Evolutionary conservation across 768 basidiomycete species (phyloP).

Genomic region (Ramaria sp.): DNA sequence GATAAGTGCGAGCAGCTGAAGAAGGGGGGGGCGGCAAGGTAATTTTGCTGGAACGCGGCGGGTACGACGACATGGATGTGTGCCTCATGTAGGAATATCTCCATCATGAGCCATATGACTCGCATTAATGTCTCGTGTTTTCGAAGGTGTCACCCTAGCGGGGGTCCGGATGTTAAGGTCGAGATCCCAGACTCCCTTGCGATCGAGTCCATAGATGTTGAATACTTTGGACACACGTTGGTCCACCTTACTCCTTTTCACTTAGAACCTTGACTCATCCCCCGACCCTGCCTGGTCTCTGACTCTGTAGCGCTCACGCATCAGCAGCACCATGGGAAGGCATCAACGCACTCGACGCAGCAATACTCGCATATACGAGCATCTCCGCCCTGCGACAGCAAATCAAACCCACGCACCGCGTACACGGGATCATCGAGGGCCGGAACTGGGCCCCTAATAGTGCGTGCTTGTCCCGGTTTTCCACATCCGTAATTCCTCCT

Average conservation of each 20-base stretch:
- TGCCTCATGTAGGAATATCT: slow-evolving; percentile 53
- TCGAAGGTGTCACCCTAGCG: slow-evolving; percentile 69
- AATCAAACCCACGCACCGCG: slow-evolving; percentile 60
- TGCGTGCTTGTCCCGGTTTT: slow-evolving; percentile 21
- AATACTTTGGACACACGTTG: slow-evolving; percentile 68
- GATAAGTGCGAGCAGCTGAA: slow-evolving; percentile 42
- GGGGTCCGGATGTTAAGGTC: slow-evolving; percentile 59
- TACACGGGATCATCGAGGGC: slow-evolving; percentile 73
- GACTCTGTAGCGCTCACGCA: slow-evolving; percentile 53
- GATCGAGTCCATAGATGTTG: slow-evolving; percentile 44
- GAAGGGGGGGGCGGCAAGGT: slow-evolving; percentile 72
- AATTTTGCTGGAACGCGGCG: slow-evolving; percentile 54
- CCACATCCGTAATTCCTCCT: background rate
- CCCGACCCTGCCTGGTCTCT: background rate
- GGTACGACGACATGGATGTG: slow-evolving; percentile 65
- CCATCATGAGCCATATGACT: background rate
- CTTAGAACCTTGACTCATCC: background rate
- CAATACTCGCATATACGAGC: slow-evolving; percentile 74
- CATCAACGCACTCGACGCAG: slow-evolving; percentile 74
- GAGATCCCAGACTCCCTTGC: slow-evolving; percentile 58
- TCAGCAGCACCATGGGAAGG: slow-evolving; percentile 80
- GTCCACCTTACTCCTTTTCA: slow-evolving; percentile 9
- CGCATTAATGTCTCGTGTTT: background rate
- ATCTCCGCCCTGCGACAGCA: slow-evolving; percentile 78
- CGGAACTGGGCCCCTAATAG: slow-evolving; percentile 67